phyloP scores from a whole-genome alignment of 1,284 basidiomycete genomes.

The Tilletia setariae region DNA sequence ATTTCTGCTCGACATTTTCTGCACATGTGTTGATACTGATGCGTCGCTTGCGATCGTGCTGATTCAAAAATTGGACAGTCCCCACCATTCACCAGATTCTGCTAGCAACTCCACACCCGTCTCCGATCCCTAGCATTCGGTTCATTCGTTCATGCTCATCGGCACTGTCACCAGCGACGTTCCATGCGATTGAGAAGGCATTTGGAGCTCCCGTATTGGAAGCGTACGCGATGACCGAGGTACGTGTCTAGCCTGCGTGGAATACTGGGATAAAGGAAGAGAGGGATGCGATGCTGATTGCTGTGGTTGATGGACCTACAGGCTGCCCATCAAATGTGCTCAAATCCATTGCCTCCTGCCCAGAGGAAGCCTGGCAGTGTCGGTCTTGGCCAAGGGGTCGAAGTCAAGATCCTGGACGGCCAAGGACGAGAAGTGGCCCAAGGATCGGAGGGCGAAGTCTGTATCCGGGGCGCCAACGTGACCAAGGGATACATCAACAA shows the following conservation, averaged over 20 bases:
- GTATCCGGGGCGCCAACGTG: slow-evolving; percentile 56
- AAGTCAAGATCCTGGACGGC: slow-evolving; percentile 57
- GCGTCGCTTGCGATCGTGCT: slow-evolving; percentile 58
- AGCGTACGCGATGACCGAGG: slow-evolving; percentile 56
- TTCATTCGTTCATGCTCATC: slow-evolving; percentile 60
- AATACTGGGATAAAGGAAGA: neutral
- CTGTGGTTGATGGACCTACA: neutral
- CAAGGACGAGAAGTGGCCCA: slow-evolving; percentile 52
- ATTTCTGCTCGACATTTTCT: neutral
- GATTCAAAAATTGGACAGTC: slow-evolving; percentile 36
- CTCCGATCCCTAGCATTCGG: slow-evolving; percentile 55
- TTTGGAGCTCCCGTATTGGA: slow-evolving; percentile 60
- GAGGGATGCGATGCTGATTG: neutral
- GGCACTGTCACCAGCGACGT: slow-evolving; percentile 56
- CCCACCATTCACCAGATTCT: slow-evolving; percentile 61
- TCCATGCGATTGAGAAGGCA: slow-evolving; percentile 57
- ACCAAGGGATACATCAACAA: slow-evolving; percentile 57
- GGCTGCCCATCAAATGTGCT: slow-evolving; percentile 59
- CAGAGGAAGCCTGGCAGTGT: slow-evolving; percentile 58
- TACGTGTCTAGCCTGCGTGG: neutral
- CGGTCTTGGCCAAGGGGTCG: slow-evolving; percentile 58
- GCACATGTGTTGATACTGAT: slow-evolving; percentile 51
- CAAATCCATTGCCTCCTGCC: slow-evolving; percentile 54
- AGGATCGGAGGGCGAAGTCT: slow-evolving; percentile 56
- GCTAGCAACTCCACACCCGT: slow-evolving; percentile 55